phyloP scores from a whole-genome alignment of 1,284 basidiomycete species.

The Rhodotorula sp. region DNA sequence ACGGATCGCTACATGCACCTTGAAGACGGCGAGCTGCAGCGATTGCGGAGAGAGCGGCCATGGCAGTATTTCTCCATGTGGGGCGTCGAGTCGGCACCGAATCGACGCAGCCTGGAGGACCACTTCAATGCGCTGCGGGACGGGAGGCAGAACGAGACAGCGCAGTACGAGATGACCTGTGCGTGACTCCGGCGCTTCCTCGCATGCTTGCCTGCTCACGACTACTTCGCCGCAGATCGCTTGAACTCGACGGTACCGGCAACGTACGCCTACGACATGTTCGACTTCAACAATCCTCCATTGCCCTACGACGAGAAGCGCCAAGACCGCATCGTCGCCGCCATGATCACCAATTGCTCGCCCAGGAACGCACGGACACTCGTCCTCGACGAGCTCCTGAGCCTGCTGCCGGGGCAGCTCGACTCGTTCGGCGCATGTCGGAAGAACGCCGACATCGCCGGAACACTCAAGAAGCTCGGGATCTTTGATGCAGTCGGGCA shows the following conservation, averaged over 20 bases:
- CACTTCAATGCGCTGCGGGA: slow-evolving; percentile 16
- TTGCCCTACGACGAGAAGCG: slow-evolving; percentile 16
- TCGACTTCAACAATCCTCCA: slow-evolving; percentile 21
- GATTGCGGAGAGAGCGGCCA: slow-evolving; percentile 3
- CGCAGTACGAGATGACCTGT: slow-evolving; percentile 31
- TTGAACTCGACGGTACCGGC: slow-evolving; percentile 25
- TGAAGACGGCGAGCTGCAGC: slow-evolving; percentile 1
- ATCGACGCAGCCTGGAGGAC: slow-evolving; percentile 11
- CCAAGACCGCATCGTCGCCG: slow-evolving; percentile 19
- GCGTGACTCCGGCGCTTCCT: neutral
- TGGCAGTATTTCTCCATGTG: slow-evolving; percentile 25
- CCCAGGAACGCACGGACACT: slow-evolving; percentile 22
- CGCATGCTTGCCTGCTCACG: neutral
- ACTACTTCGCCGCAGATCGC: slow-evolving; percentile 12
- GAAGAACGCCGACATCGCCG: slow-evolving; percentile 23
- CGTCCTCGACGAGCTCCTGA: slow-evolving; percentile 30
- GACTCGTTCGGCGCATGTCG: slow-evolving; percentile 32
- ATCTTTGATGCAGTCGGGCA: slow-evolving; percentile 12
- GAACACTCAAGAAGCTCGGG: slow-evolving; percentile 12
- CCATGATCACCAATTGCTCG: slow-evolving; percentile 23
- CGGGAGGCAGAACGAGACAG: slow-evolving; percentile 15
- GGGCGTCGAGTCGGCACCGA: slow-evolving; percentile 30
- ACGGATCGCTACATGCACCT: slow-evolving; percentile 3
- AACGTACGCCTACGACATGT: slow-evolving; percentile 23
- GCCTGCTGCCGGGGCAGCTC: slow-evolving; percentile 21